phyloP scores from a whole-genome alignment of 331 rosid species.

The Arachis monticola region DNA sequence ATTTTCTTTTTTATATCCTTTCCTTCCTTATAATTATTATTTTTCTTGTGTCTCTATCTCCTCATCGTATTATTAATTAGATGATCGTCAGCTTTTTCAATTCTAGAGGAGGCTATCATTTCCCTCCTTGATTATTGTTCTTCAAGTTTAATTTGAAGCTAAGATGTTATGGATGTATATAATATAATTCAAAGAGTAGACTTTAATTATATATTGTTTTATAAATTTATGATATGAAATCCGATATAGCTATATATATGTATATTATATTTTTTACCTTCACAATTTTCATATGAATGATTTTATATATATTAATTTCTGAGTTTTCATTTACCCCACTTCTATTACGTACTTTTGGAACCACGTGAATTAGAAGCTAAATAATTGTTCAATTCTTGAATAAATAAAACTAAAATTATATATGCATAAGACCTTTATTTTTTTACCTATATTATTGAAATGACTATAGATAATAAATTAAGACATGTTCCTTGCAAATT shows the following conservation, averaged over 20 bases:
- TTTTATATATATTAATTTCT: not conserved
- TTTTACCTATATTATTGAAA: not conserved
- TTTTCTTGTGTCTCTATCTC: not conserved
- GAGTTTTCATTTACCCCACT: not conserved
- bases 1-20: not conserved
- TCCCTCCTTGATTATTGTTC: slow-evolving; percentile 13
- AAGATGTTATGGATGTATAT: not conserved
- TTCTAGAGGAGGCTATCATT: not conserved
- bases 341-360: not conserved
- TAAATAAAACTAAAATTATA: not conserved
- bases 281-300: not conserved
- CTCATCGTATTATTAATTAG: not conserved
- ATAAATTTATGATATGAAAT: not conserved
- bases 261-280: not conserved
- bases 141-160: slow-evolving; percentile 29
- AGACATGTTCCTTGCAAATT: too few relatives aligned
- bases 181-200: slow-evolving; percentile 12
- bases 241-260: not conserved
- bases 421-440: not conserved
- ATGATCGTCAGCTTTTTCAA: not conserved
- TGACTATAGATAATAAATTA: not conserved
- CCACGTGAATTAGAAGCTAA: slow-evolving; percentile 1
- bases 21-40: too few relatives aligned
- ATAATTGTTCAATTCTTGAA: not conserved
- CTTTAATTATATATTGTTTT: not conserved